phyloP scores from a whole-genome alignment of 305 asterid genomes.

The Fraxinus sp. region DNA sequence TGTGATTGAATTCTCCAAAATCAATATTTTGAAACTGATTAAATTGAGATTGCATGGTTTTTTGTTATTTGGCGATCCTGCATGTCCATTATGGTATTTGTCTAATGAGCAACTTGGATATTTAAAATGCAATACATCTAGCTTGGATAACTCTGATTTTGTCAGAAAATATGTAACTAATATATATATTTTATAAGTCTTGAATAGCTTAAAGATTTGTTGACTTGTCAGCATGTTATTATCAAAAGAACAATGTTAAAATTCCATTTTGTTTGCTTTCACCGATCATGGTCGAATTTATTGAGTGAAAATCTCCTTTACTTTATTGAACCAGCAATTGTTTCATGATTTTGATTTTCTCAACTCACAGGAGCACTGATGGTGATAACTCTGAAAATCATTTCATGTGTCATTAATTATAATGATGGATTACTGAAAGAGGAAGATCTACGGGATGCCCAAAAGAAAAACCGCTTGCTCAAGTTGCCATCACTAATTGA shows the following conservation, averaged over 20 bases:
- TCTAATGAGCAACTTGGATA: neutral
- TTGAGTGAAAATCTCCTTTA: neutral
- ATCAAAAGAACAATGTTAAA: neutral
- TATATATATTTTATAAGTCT: neutral
- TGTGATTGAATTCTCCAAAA: neutral
- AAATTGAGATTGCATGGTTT: neutral
- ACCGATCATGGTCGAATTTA: neutral
- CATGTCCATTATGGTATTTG: neutral
- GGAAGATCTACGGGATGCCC: slow-evolving; percentile 77
- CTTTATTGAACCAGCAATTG: neutral
- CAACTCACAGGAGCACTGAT: slow-evolving; percentile 72
- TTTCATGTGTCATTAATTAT: slow-evolving; percentile 82
- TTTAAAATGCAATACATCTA: neutral
- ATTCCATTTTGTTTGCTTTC: neutral
- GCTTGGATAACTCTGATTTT: neutral
- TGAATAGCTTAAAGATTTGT: neutral
- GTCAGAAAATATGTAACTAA: neutral
- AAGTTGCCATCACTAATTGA: slow-evolving; percentile 78
- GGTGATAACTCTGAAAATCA: slow-evolving; percentile 93
- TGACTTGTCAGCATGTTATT: neutral
- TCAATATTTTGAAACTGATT: neutral
- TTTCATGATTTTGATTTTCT: slow-evolving; percentile 18
- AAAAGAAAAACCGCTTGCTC: slow-evolving; percentile 71
- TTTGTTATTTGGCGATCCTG: neutral
- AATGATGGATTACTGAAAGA: slow-evolving; percentile 85